Evolutionary conservation across 2,329 filamentous ascomycete species (phyloP).

Genomic region (Decorospora gaudefroyi): DNA sequence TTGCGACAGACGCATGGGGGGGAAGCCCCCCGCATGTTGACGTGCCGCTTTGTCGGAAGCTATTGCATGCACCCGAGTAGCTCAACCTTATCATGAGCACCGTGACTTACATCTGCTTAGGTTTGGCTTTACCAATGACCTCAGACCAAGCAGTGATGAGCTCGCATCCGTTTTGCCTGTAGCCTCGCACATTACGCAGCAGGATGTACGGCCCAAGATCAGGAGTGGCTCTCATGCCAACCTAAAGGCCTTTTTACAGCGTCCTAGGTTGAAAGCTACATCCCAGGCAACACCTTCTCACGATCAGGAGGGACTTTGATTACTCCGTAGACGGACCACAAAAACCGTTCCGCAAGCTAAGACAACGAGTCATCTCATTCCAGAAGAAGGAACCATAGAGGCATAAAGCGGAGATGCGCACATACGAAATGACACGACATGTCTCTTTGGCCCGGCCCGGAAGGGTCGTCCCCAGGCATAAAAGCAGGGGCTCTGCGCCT

Average conservation of each 20-base stretch:
- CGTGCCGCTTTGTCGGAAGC: background rate
- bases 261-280: no score
- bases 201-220: no score
- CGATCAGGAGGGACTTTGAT: no score
- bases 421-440: background rate
- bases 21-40: background rate
- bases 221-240: no score
- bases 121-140: no score
- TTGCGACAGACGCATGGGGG: background rate
- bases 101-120: background rate
- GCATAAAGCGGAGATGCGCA: background rate
- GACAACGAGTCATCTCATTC: background rate
- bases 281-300: no score
- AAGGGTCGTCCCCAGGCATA: no score
- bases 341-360: background rate
- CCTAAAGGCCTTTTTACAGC: no score
- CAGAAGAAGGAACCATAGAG: background rate
- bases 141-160: no score
- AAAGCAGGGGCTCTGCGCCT: background rate
- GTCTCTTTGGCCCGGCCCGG: background rate
- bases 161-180: no score
- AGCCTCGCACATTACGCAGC: no score
- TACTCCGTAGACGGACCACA: no score
- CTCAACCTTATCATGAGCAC: background rate
- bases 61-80: background rate